Conservation (phyloP, 1,284 basidiomycete genomes). For the Inonotus obliquus region DNA sequence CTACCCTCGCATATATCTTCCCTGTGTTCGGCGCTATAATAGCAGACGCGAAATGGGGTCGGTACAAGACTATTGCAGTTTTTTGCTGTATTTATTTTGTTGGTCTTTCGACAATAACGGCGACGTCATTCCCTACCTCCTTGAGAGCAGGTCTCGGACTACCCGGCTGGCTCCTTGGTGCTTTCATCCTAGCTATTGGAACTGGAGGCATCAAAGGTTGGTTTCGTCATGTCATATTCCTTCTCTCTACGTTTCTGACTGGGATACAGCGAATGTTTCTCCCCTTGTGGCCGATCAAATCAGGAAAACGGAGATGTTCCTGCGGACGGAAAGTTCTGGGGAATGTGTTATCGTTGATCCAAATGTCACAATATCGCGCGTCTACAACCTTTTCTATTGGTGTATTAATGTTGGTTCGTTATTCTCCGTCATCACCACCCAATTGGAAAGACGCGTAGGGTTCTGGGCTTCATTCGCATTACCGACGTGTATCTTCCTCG, state of each 20-base stretch:
- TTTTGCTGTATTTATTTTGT: slow-evolving; percentile 39
- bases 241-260: neutral
- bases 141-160: slow-evolving; percentile 21
- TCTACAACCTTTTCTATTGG: slow-evolving; percentile 48
- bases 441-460: slow-evolving; percentile 24
- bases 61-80: slow-evolving; percentile 57
- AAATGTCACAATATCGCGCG: slow-evolving; percentile 45
- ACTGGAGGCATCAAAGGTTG: slow-evolving; percentile 22
- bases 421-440: slow-evolving; percentile 35
- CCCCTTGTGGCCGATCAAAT: slow-evolving; percentile 60
- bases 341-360: slow-evolving; percentile 64
- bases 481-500: slow-evolving; percentile 24
- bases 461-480: slow-evolving; percentile 26
- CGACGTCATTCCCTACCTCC: slow-evolving; percentile 14
- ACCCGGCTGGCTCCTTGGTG: slow-evolving; percentile 29
- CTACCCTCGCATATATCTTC: slow-evolving; percentile 45
- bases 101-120: slow-evolving; percentile 15
- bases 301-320: slow-evolving; percentile 37
- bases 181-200: slow-evolving; percentile 40
- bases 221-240: slow-evolving; percentile 36
- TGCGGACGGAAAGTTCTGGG: slow-evolving; percentile 44
- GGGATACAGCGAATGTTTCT: slow-evolving; percentile 48
- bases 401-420: slow-evolving; percentile 53
- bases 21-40: slow-evolving; percentile 47
- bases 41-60: slow-evolving; percentile 53